A percentile compares a stretch with the other conserved stretches of the same genome.
Evolutionary conservation across 495 filamentous ascomycete species (phyloP).

Genomic region (Lophiostoma macrostomum): DNA sequence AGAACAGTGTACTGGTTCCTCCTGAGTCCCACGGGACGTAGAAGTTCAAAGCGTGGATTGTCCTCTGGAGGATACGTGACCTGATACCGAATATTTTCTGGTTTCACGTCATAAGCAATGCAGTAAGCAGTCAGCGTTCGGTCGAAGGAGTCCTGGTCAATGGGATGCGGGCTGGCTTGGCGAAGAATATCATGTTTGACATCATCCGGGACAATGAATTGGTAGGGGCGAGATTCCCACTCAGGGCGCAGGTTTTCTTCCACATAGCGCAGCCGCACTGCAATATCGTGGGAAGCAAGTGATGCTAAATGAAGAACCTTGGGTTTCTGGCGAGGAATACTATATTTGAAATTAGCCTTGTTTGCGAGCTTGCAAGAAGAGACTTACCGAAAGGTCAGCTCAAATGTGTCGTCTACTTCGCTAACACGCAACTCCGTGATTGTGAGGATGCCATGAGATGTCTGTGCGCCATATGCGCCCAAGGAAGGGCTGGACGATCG

Average conservation of each 20-base stretch:
- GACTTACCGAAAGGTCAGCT: conserved; percentile 73
- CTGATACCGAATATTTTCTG: conserved; percentile 50
- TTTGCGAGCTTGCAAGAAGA: background rate
- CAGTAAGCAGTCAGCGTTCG: conserved; percentile 85
- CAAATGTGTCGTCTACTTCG: conserved; percentile 77
- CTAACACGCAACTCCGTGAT: conserved; percentile 66
- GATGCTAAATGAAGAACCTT: conserved; percentile 75
- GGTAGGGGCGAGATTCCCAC: conserved; percentile 71
- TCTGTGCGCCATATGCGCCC: conserved; percentile 48
- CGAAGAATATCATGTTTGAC: conserved; percentile 61
- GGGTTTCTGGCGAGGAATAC: conserved; percentile 61
- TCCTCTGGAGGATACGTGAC: conserved; percentile 72
- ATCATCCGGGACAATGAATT: conserved; percentile 59
- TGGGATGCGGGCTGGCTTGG: conserved; percentile 59
- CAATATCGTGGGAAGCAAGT: conserved; percentile 71
- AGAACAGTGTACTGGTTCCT: conserved; percentile 61
- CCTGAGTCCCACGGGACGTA: conserved; percentile 58
- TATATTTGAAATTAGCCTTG: conserved; percentile 32
- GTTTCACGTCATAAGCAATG: conserved; percentile 58
- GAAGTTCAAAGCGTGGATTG: conserved; percentile 78
- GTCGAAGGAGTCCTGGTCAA: conserved; percentile 73
- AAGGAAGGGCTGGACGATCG: conserved; percentile 56
- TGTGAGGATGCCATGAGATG: conserved; percentile 71
- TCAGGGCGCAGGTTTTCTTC: conserved; percentile 78
- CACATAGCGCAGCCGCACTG: conserved; percentile 65